Conservation (phyloP, 2,329 filamentous ascomycete genomes). For the Pyrenophora teres region DNA sequence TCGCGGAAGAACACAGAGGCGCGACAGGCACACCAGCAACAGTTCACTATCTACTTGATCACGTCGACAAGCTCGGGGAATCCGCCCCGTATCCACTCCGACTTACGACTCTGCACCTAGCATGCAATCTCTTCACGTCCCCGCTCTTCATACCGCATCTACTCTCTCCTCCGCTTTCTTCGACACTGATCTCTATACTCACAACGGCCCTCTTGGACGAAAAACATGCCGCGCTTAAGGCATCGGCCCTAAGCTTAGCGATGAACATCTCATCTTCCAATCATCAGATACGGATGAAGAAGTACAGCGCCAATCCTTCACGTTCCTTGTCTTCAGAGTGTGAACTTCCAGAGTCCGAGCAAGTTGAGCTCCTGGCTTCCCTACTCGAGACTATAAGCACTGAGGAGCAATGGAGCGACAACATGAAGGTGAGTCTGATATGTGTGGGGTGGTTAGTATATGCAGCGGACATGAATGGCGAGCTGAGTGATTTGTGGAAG, state of each 20-base stretch:
- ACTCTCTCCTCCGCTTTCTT: conserved; percentile 55
- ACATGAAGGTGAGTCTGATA: conserved; percentile 75
- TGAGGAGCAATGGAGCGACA: conserved; percentile 63
- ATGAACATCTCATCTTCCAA: conserved; percentile 80
- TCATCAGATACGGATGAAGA: conserved; percentile 65
- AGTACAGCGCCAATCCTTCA: conserved; percentile 43
- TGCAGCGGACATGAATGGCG: conserved; percentile 69
- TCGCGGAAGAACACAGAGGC: conserved; percentile 69
- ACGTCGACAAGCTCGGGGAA: conserved; percentile 59
- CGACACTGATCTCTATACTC: conserved; percentile 68
- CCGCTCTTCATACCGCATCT: conserved; percentile 71
- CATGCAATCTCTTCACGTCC: conserved; percentile 82
- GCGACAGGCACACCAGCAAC: conserved; percentile 56
- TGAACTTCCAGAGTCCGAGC: conserved; percentile 67
- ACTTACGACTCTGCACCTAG: conserved; percentile 80
- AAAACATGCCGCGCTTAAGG: conserved; percentile 72
- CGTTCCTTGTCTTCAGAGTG: conserved; percentile 19
- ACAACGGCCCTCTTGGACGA: conserved; percentile 80
- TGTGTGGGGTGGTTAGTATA: conserved; percentile 79
- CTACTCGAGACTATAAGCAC: conserved; percentile 71
- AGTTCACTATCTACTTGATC: conserved; percentile 61
- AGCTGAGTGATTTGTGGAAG: conserved; percentile 77
- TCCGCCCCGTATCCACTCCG: conserved; percentile 78
- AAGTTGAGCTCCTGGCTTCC: conserved; percentile 81
- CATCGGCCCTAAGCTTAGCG: conserved; percentile 79